Evolutionary conservation across 768 basidiomycete genomes (phyloP).

Genomic region (Collybia sp.): DNA sequence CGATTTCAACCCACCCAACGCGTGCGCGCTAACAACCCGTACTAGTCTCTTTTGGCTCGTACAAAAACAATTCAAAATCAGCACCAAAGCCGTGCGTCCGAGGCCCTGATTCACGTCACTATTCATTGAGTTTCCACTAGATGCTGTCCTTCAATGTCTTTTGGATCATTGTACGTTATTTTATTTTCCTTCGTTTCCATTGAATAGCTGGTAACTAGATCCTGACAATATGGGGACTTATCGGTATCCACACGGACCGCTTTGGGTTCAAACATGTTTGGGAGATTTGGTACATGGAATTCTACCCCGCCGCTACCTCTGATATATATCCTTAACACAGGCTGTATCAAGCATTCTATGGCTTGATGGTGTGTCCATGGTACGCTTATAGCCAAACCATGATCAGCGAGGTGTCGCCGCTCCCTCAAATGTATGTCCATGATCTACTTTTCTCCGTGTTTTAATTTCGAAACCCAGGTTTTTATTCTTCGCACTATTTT

Average conservation of each 20-base stretch:
- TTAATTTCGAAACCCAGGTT: slow-evolving; percentile 44
- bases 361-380: slow-evolving; percentile 53
- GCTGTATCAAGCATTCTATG: slow-evolving; percentile 68
- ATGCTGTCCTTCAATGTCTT: slow-evolving; percentile 70
- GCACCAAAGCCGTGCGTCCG: slow-evolving; percentile 54
- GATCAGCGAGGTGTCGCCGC: slow-evolving; percentile 75
- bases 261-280: slow-evolving; percentile 83
- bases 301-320: background rate
- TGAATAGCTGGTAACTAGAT: slow-evolving; percentile 28
- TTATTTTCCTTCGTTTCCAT: background rate
- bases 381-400: slow-evolving; percentile 73
- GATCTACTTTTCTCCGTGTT: slow-evolving; percentile 39
- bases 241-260: slow-evolving; percentile 67
- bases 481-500: slow-evolving; percentile 72
- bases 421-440: slow-evolving; percentile 54
- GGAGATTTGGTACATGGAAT: slow-evolving; percentile 61
- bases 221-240: slow-evolving; percentile 69
- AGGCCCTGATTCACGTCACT: background rate
- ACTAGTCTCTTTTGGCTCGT: slow-evolving; percentile 62
- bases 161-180: slow-evolving; percentile 56
- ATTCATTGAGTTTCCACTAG: slow-evolving; percentile 23
- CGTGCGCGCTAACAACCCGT: background rate
- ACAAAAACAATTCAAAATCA: slow-evolving; percentile 57
- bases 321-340: slow-evolving; percentile 22
- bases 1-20: background rate